These are phyloP conservation scores for Cystobasidium pallidum DNA, from an alignment of 1,284 basidiomycete species.

Conservation along the genomic window DNA sequence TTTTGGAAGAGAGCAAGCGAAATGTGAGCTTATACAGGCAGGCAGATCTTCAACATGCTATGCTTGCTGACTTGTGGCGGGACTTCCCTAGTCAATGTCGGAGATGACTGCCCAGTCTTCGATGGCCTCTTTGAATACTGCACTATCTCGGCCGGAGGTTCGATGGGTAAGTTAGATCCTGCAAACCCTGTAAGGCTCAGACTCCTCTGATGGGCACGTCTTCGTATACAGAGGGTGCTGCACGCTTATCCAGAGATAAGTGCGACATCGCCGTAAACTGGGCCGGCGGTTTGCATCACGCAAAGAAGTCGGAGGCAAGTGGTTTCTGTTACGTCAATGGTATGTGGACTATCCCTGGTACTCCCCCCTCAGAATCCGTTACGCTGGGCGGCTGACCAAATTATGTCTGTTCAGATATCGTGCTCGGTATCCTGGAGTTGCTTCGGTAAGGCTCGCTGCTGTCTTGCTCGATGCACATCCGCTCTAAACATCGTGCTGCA, in stretches of 20 bases:
- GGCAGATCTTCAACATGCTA: not conserved
- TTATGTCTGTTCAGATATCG: constrained; percentile 70
- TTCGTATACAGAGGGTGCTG: constrained; percentile 96
- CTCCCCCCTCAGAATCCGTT: not conserved
- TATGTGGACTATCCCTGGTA: constrained; percentile 54
- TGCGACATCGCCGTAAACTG: constrained; percentile 99
- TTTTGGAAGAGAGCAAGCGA: constrained; percentile 92
- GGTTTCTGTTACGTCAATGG: constrained; percentile 99
- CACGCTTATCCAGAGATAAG: constrained; percentile 90
- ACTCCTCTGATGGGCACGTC: no score
- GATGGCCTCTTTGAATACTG: constrained; percentile 98
- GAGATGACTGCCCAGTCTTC: constrained; percentile 97
- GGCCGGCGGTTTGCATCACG: constrained; percentile 97
- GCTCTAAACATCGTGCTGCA: not conserved
- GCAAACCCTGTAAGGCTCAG: no score
- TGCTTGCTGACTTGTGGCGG: not conserved
- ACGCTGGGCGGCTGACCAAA: not conserved
- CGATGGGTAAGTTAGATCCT: constrained; percentile 79
- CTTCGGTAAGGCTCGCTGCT: constrained; percentile 77
- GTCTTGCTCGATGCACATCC: no score
- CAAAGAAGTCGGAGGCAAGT: constrained; percentile 97
- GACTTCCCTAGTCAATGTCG: constrained; percentile 75
- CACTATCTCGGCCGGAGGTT: constrained; percentile 96
- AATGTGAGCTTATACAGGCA: constrained; percentile 67
- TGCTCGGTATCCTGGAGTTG: constrained; percentile 93